Percentiles rank a stretch among this genome's conserved stretches.
Evolutionary conservation across 2,329 filamentous ascomycete species (phyloP).

Genomic region (Cladosporium cucumerinum): DNA sequence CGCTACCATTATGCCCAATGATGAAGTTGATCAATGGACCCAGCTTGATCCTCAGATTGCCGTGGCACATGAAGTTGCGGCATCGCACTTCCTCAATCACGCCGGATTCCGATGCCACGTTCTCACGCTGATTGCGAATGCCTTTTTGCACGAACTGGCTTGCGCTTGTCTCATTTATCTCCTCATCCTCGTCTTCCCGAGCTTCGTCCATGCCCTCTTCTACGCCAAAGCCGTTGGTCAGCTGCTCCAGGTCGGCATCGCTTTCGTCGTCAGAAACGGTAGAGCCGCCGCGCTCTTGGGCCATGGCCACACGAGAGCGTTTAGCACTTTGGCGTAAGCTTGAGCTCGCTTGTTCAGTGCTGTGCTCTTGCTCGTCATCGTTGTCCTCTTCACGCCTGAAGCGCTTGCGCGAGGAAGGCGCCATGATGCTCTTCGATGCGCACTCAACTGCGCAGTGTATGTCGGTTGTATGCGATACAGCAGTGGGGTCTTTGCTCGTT

Average conservation of each 20-base stretch:
- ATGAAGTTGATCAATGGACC: slow-evolving; percentile 97
- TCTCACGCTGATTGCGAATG: slow-evolving; percentile 46
- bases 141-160: slow-evolving; percentile 34
- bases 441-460: background rate
- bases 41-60: slow-evolving; percentile 74
- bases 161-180: slow-evolving; percentile 26
- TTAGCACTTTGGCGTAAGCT: slow-evolving; percentile 30
- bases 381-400: slow-evolving; percentile 18
- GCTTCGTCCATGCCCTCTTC: slow-evolving; percentile 22
- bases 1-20: slow-evolving; percentile 94
- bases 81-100: slow-evolving; percentile 86
- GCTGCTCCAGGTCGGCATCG: slow-evolving; percentile 21
- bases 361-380: slow-evolving; percentile 23
- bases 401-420: slow-evolving; percentile 25
- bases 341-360: slow-evolving; percentile 29
- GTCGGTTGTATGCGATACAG: background rate
- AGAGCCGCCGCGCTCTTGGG: slow-evolving; percentile 28
- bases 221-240: slow-evolving; percentile 14
- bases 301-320: slow-evolving; percentile 30
- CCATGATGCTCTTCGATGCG: background rate
- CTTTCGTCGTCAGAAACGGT: slow-evolving; percentile 31
- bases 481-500: background rate
- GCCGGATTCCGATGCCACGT: slow-evolving; percentile 74
- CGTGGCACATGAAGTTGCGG: slow-evolving; percentile 95
- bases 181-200: slow-evolving; percentile 27